Evolutionary conservation across 2,329 filamentous ascomycete genomes (phyloP), one percentile per base, ranked within the genome.

Genomic region (Ceratocystis ficicola): DNA sequence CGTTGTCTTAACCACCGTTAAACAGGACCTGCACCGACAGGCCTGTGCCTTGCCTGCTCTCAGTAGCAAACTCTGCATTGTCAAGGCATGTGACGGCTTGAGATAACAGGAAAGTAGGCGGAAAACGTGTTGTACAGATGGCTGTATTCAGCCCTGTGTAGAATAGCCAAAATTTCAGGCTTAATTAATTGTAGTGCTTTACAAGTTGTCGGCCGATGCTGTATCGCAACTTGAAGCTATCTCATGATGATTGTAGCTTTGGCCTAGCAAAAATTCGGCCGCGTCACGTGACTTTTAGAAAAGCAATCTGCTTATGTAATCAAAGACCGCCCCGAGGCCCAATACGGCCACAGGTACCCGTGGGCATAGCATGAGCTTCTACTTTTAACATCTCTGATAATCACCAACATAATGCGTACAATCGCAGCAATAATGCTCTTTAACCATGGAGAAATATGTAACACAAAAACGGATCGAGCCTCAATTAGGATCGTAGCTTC

Each of bases 1-100:
- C 79, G 74, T 71, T 79, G 80, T 66, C 81, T 79, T 76, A 66
- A 80, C 72, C 64, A 77, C 76, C 66, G 80, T 79, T 65, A 82
- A 75, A 75, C 85, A 88, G 71, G 82, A 78, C 70, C 81, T 78
- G 76, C 85, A 88, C 75, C 80, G 80, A 76, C 84, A 87, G 71
- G 81, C 59, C 75, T 81, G 82, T 76, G 80, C 80, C 79, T 82
- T 82, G 71, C 81, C 79, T 76, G 83, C 82, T 76, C 85, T 82
- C 74, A 83, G 85, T 85, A 86, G 87, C 70, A 89, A 73, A 69
- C 80, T 79, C 75, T 83, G 83, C 88, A 90, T 91, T 72, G 20
- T 65, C 12, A 48, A 15, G 28, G 20, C 66, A 65, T 52, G 30
- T 22, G n/a, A 25, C 46, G 12, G 15, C 25, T 28, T 7, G 25